These are phyloP conservation scores for Kwoniella europaea DNA, from an alignment of 768 basidiomycete species.

Conservation along the genomic window DNA sequence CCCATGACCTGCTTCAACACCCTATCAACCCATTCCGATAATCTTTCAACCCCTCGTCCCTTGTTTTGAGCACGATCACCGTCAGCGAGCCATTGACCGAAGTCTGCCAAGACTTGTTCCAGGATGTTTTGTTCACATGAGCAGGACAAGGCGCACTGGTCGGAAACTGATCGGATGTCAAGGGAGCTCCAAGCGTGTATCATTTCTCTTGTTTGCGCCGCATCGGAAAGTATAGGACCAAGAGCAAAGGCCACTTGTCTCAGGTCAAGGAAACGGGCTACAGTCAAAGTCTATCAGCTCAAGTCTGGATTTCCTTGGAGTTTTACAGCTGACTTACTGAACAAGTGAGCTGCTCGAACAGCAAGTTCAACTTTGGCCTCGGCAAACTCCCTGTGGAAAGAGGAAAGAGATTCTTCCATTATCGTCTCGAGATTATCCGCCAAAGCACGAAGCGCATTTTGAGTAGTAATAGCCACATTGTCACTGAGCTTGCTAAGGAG, in stretches of 20 bases:
- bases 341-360: conserved; percentile 35
- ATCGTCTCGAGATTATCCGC: conserved; percentile 33
- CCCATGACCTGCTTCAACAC: conserved; percentile 21
- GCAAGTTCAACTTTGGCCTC: conserved; percentile 40
- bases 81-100: conserved; percentile 31
- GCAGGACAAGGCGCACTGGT: conserved; percentile 36
- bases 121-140: conserved; percentile 72
- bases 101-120: conserved; percentile 65
- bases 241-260: conserved; percentile 39
- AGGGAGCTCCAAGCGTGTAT: conserved; percentile 37
- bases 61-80: background rate
- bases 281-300: background rate
- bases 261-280: conserved; percentile 42
- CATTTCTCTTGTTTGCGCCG: conserved; percentile 28
- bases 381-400: conserved; percentile 24
- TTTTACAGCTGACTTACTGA: conserved; percentile 32
- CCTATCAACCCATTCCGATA: conserved; percentile 33
- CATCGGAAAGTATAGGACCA: conserved; percentile 34
- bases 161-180: conserved; percentile 28
- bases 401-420: conserved; percentile 23
- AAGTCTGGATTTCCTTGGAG: no score
- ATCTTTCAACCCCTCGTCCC: conserved; percentile 19
- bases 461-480: conserved; percentile 5
- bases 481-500: conserved; percentile 19
- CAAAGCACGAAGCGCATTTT: conserved; percentile 24